phyloP scores from a whole-genome alignment of 352 stramenopile species.

The Phytophthora constricta region DNA sequence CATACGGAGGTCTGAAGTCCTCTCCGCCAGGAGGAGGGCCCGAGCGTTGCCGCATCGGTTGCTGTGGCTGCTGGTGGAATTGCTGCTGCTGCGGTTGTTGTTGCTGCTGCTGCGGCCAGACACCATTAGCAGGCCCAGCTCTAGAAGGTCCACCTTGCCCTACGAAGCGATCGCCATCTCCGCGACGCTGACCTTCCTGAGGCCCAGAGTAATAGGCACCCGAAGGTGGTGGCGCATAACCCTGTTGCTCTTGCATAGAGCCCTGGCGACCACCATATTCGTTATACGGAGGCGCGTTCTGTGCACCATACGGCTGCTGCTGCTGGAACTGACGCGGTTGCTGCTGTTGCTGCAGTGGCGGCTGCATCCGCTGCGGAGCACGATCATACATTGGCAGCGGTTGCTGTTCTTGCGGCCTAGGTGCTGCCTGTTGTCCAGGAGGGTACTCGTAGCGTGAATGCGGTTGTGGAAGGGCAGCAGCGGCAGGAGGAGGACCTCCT shows the following conservation, averaged over 20 bases:
- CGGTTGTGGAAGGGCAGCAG: slow-evolving; percentile 24
- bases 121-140: slow-evolving; percentile 23
- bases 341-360: slow-evolving; percentile 26
- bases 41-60: slow-evolving; percentile 31
- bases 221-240: slow-evolving; percentile 25
- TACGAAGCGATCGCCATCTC: slow-evolving; percentile 40
- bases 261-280: slow-evolving; percentile 35
- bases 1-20: too few species aligned
- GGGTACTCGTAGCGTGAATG: slow-evolving; percentile 40
- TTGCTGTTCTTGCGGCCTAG: slow-evolving; percentile 33
- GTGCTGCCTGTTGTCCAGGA: slow-evolving; percentile 34
- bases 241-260: slow-evolving; percentile 36
- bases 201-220: slow-evolving; percentile 35
- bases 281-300: slow-evolving; percentile 34
- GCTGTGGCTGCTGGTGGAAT: slow-evolving; percentile 32
- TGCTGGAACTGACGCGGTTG: slow-evolving; percentile 40
- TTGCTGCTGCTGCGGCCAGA: slow-evolving; percentile 33
- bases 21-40: slow-evolving; percentile 27
- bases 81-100: slow-evolving; percentile 18
- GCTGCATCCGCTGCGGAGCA: slow-evolving; percentile 33
- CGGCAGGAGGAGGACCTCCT: slow-evolving; percentile 21
- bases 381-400: slow-evolving; percentile 44
- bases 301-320: slow-evolving; percentile 31
- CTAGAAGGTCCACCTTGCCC: slow-evolving; percentile 49
- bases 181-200: slow-evolving; percentile 29